Percentiles rank a stretch among this genome's conserved stretches.
Conservation (phyloP, 257 asterid genomes). For the Solanum gracilifrons region DNA sequence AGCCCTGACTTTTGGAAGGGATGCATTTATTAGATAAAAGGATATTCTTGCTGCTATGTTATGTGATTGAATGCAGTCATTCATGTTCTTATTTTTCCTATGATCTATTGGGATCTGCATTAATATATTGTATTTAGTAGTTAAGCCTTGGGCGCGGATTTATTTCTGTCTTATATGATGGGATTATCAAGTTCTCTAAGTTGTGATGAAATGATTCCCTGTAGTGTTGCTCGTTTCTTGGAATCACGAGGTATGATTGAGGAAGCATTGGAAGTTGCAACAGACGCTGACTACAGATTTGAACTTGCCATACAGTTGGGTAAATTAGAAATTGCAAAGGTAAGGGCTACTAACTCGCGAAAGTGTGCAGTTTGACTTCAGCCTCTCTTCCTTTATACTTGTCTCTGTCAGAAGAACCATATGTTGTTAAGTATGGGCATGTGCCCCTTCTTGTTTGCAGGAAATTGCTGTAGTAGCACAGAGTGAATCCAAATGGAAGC, state of each 20-base stretch:
- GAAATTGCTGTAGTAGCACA: conserved; percentile 73
- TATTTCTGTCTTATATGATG: not conserved
- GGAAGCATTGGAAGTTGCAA: conserved; percentile 90
- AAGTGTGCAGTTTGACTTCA: not conserved
- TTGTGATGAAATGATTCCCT: not conserved
- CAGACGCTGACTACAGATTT: conserved; percentile 93
- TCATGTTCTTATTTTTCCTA: not conserved
- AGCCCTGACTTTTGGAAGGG: not conserved
- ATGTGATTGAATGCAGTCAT: not conserved
- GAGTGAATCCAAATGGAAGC: conserved; percentile 92
- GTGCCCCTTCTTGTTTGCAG: conserved; percentile 29
- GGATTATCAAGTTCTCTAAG: not conserved
- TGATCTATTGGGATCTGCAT: not conserved
- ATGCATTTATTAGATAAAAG: not conserved
- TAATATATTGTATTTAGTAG: not conserved
- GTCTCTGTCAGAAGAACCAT: not conserved
- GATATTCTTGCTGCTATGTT: not conserved
- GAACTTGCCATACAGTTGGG: conserved; percentile 92
- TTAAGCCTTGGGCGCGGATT: not conserved
- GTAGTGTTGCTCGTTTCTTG: conserved; percentile 88
- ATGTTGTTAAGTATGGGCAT: not conserved
- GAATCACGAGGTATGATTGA: conserved; percentile 94
- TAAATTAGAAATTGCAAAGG: conserved; percentile 84
- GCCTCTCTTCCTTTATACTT: not conserved
- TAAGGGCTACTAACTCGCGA: conserved; percentile 10